A percentile compares a stretch with the other conserved stretches of the same genome.
phyloP scores from a whole-genome alignment of 495 filamentous ascomycete species.

The Hamigera avellanea region DNA sequence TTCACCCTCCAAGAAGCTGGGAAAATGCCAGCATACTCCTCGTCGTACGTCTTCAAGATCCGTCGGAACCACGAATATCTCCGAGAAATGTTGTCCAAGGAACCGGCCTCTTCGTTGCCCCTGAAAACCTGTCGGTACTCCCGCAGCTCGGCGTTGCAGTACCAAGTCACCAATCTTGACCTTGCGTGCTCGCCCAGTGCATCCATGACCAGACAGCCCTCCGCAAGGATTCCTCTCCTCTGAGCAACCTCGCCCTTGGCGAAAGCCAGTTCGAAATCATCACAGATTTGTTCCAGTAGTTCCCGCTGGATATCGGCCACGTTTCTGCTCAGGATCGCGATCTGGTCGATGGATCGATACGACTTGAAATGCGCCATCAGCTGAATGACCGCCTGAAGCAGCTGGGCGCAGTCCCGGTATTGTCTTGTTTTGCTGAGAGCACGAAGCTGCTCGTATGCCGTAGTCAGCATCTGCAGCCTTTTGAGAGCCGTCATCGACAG shows the following conservation, averaged over 20 bases:
- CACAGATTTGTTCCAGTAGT: constrained; percentile 90
- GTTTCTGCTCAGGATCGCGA: constrained; percentile 83
- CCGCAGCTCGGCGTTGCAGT: constrained; percentile 91
- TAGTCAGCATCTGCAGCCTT: constrained; percentile 95
- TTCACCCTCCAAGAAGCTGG: constrained; percentile 81
- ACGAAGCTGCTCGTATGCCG: constrained; percentile 90
- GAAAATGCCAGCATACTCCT: constrained; percentile 84
- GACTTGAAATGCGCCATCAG: constrained; percentile 98
- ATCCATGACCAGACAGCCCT: constrained; percentile 91
- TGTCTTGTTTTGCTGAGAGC: constrained; percentile 75
- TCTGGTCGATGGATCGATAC: constrained; percentile 95
- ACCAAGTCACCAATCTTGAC: constrained; percentile 81
- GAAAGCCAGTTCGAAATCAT: constrained; percentile 94
- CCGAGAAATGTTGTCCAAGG: constrained; percentile 90
- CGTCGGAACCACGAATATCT: constrained; percentile 94
- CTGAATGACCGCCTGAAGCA: constrained; percentile 93
- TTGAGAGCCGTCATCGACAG: constrained; percentile 97
- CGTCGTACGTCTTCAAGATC: constrained; percentile 92
- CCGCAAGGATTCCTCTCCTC: constrained; percentile 59
- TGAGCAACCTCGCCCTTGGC: constrained; percentile 74
- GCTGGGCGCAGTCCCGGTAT: constrained; percentile 90
- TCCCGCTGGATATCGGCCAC: constrained; percentile 92
- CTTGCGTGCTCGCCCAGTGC: constrained; percentile 84
- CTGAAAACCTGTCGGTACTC: constrained; percentile 94
- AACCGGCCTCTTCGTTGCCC: constrained; percentile 93